Base-by-base conservation (phyloP, 1,284 basidiomycete species). In the Malassezia yamatoensis region DNA sequence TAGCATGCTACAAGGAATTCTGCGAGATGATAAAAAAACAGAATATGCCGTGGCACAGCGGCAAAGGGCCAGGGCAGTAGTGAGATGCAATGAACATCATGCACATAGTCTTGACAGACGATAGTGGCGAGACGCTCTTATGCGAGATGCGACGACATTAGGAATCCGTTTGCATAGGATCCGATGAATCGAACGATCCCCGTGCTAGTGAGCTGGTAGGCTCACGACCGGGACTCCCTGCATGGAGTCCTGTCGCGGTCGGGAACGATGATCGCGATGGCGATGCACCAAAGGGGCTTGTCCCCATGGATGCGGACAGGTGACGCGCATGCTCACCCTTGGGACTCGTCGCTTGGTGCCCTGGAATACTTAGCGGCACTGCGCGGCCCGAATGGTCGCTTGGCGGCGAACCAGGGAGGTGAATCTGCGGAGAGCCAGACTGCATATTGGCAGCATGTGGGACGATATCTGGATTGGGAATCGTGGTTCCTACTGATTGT, bases 401-500 rank as follows among this genome's bases (percentile, higher is more conserved):
- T 2, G 61, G 21, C 4, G 50, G 53, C 35, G 51, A 54, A 37
- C 36, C 32, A 10, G 49, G 46, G 16, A 41, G 42, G 13, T 49
- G 42, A 37, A 53, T 42, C 6, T 24, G 43, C 33, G 54, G 56
- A 12, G 42, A 18, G 8, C 40, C n/a, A 6, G 67, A 59, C 33
- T 62, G 65, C 16, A 53, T 49, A 58, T 63, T 68, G 20, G 67
- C 66, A 11, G 75, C 75, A 58, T 77, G 76, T 2, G 76, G 76
- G 49, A 77, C 76, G 57, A 72, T 72, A 51, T 94, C 88, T 32
- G 90, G 90, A 76, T 88, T 91, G 21, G 90, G 90, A 66, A 94
- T 94, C 45, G 89, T 86, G 29, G 89, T 94, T 40, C 90, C 90
- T 48, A 93, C 88, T 13, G 84, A 82, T 72, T 82, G 88, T 75